Conservation (phyloP, 2,329 filamentous ascomycete genomes). For the Pseudonectria foliicola region DNA sequence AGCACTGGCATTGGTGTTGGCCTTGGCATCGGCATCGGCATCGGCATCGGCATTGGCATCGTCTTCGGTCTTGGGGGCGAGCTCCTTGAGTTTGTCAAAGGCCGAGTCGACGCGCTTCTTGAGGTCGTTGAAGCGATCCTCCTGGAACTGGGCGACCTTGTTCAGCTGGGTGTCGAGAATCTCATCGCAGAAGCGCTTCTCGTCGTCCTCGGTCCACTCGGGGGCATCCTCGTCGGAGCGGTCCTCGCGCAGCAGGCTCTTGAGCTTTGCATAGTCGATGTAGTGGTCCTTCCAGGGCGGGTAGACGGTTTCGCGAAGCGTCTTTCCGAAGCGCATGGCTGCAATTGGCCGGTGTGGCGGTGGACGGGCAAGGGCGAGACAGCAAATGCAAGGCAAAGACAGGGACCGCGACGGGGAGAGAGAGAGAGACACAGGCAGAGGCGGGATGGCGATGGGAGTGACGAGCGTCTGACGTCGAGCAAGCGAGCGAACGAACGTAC, state of each 20-base stretch:
- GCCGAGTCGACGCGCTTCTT: constrained; percentile 47
- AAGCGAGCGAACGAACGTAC: too few relatives aligned
- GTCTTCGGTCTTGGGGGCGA: constrained; percentile 49
- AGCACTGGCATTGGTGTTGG: constrained; percentile 11
- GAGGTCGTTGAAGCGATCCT: constrained; percentile 59
- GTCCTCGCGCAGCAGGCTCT: constrained; percentile 78
- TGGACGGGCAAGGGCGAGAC: too few relatives aligned
- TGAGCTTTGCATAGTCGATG: constrained; percentile 92
- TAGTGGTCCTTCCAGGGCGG: constrained; percentile 87
- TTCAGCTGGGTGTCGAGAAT: constrained; percentile 91
- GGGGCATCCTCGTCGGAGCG: constrained; percentile 53
- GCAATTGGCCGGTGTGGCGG: too few relatives aligned
- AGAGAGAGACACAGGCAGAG: too few relatives aligned
- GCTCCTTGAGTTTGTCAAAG: constrained; percentile 69
- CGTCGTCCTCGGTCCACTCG: constrained; percentile 88
- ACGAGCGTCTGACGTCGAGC: too few relatives aligned
- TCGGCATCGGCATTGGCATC: constrained; percentile 44
- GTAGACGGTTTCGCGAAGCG: constrained; percentile 72
- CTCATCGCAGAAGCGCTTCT: constrained; percentile 90
- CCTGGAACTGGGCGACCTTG: constrained; percentile 88
- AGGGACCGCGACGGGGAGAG: too few relatives aligned
- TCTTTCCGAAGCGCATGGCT: constrained; percentile 87
- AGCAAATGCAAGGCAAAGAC: too few relatives aligned
- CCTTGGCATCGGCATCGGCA: constrained; percentile 8
- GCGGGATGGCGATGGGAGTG: too few relatives aligned